Evolutionary conservation across 371 early-diverging fungal species (phyloP), one percentile per base, ranked within the genome.

Genomic region (Apophysomyces trapeziformis): DNA sequence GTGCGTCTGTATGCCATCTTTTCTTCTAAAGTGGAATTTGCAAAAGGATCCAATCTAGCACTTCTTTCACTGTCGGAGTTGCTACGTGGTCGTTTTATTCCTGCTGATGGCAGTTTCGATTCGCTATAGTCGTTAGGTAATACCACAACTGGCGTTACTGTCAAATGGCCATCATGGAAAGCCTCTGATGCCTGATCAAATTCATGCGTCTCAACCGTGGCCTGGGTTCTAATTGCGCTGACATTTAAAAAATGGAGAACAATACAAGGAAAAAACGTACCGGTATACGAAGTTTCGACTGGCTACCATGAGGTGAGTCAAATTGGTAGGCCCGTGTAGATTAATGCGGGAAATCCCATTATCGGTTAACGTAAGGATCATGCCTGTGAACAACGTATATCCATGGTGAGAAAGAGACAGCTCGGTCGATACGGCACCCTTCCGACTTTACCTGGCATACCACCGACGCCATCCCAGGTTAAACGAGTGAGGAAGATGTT

Each of bases 321-420:
- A 63, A 66, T 95, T 95, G 56, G 81, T 87, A 3, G 89, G 89
- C 13, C 94, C 94, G 58, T 88, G 75, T n/a, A 95, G 18, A 18
- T 74, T 78, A 39, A 93, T 63, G 54, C 83, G 77, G 14, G 73
- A 71, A 21, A 78, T 66, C 14, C 95, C 96, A 0, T 86, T 85
- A 71, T 94, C 95, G 0, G 95, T 89, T 67, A 95, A 72, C 3
- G 96, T 97, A 67, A 97, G 80, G 9, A 98, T 75, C 92, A 95
- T 90, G 35, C 97, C 94, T 89, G 72, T 26, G 32, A 8, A 45
- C 6, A 59, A 58, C 41, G 38, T n/a, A 38, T n/a, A 44, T 7
- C 58, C 2, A 32, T 5, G 21, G 14, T 45, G 13, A 14, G 38
- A 21, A n/a, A 13, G 41, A n/a, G 26, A 8, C 46, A 35, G 0